Base-by-base conservation (phyloP, 2,329 filamentous ascomycete species). In the Neobulgaria alba region DNA sequence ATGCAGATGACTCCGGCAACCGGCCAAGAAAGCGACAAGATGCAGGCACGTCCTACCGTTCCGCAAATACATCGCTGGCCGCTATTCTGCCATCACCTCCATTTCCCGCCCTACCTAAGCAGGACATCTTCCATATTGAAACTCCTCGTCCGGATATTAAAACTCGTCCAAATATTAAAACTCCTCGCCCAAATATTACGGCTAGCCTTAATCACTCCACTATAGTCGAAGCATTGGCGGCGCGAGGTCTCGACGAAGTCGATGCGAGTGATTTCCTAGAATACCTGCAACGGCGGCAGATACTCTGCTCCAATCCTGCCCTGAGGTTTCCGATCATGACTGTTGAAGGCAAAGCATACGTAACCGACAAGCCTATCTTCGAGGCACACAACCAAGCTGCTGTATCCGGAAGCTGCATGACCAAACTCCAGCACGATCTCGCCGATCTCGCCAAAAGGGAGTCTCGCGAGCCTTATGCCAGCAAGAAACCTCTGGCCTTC, bases 381-480 rank as follows among this genome's bases (percentile, higher is more conserved):
- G 34, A 36, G 17, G 34, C 34, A 36, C 34, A 36, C 18, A 36
- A 36, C 14, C 34, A 36, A 26, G 18, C 34, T 23, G 34, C 34
- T 23, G 20, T 36, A 36, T 36, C 34, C 19, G 34, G 34, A 26
- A 36, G 34, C 34, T 36, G 34, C 19, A 36, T 36, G 34, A 36
- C 14, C 29, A 36, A 36, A 23, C 3, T 16, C 5, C 29, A 30
- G 29, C 29, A 30, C 23, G 23, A 29, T 20, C 35, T 37, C 17
- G 35, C n/a, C 12, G 12, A 37, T 37, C 21, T 37, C 10, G 15
- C 35, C 35, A 29, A 37, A 37, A 15, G 35, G 21, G 21, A 20
- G n/a, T 37, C 35, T 17, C 4, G 12, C 30, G 15, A 18, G 21
- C 18, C 15, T 15, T 29, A 29, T 37, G 12, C 29, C 23, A 26